Base-by-base conservation (phyloP, 1,284 basidiomycete genomes). In the Tilletiaria anomala region DNA sequence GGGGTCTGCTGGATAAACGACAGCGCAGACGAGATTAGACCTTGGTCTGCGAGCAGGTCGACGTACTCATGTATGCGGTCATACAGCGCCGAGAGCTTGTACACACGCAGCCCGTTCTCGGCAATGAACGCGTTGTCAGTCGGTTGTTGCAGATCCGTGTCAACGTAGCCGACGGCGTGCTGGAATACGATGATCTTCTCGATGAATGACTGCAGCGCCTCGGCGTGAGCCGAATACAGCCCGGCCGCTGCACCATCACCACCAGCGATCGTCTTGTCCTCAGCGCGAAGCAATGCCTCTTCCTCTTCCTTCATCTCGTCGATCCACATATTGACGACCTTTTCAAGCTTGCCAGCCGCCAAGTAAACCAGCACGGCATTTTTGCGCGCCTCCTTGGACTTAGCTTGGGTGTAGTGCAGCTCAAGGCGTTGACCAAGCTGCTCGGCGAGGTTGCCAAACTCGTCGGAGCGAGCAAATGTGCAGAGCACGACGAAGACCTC, bases 161-260 rank as follows among this genome's bases (percentile, higher is more conserved):
- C 91, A 49, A 78, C 74, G 68, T 94, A 97, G 29, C 76, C 77
- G 40, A 85, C 84, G 0, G 91, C 91, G 42, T 78, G 76, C 49
- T 84, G 80, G 77, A 97, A 97, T 32, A 93, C 79, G 1, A 85
- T 80, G 32, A 96, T 87, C 71, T 97, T 97, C 70, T 97, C 91
- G 61, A 96, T 78, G 70, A 97, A 91, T 0, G 82, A 82, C 69
- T 96, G 88, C 23, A 97, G 71, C 1, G 89, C 87, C 37, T 80
- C 76, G 0, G 82, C 86, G 58, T 91, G 88, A 0, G 83, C 80
- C 6, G 85, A 52, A 29, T 43, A 57, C 11, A 19, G 20, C 14
- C 56, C 55, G n/a, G 35, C 35, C 15, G 14, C 8, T 5, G 38
- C 8, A n/a, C n/a, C n/a, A n/a, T n/a, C n/a, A n/a, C n/a, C n/a